Evolutionary conservation across 2,329 filamentous ascomycete genomes (phyloP).

Genomic region (Scopulariopsis brevicaulis): DNA sequence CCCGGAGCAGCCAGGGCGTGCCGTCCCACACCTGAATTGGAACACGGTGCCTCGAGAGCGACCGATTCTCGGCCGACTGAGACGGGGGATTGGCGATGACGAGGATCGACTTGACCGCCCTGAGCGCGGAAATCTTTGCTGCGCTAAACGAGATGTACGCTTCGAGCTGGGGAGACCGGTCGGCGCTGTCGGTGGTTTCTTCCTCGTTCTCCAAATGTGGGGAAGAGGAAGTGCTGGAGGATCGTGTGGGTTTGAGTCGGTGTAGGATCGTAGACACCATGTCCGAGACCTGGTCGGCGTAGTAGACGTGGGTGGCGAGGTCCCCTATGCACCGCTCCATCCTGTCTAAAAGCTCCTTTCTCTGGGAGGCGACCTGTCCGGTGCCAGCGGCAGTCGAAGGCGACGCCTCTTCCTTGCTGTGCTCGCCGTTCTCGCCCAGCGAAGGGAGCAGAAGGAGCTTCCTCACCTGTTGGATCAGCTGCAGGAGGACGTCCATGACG

Average conservation of each 20-base stretch:
- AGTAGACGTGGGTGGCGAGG: constrained; percentile 90
- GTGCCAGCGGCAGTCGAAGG: constrained; percentile 7
- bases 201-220: constrained; percentile 37
- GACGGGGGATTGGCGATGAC: constrained; percentile 64
- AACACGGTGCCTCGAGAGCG: constrained; percentile 62
- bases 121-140: constrained; percentile 56
- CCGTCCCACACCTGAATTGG: constrained; percentile 85
- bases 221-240: constrained; percentile 29
- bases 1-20: constrained; percentile 86
- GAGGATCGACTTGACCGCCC: constrained; percentile 72
- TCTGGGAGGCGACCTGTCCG: constrained; percentile 22
- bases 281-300: constrained; percentile 89
- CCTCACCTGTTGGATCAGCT: constrained; percentile 74
- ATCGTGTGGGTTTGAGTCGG: constrained; percentile 58
- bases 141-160: constrained; percentile 40
- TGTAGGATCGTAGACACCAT: constrained; percentile 77
- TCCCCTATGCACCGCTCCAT: constrained; percentile 81
- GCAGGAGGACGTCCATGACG: constrained; percentile 86
- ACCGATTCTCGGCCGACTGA: constrained; percentile 44
- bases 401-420: constrained; percentile 16
- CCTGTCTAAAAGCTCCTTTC: constrained; percentile 54
- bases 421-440: constrained; percentile 17
- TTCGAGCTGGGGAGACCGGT: constrained; percentile 31
- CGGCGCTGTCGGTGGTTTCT: constrained; percentile 24
- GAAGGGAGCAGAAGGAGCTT: constrained; percentile 57